phyloP scores from a whole-genome alignment of 805 yeast genomes.

The Candida ipomoeae region DNA sequence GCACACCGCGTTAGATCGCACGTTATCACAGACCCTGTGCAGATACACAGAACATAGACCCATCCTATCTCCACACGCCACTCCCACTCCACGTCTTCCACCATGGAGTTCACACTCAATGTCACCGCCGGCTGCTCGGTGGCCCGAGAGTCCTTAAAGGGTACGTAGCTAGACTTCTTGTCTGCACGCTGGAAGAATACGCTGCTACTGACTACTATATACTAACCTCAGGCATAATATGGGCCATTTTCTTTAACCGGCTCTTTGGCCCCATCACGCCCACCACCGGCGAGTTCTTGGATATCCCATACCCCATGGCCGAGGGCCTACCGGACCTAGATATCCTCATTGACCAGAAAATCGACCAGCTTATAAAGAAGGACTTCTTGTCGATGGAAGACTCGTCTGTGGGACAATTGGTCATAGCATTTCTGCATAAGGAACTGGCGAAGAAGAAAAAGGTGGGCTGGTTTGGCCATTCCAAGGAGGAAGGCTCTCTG shows the following conservation, averaged over 20 bases:
- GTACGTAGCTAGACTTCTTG: conserved; percentile 27
- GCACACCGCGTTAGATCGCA: conserved; percentile 3
- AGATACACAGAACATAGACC: conserved; percentile 1
- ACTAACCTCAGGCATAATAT: conserved; percentile 46
- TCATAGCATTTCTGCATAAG: conserved; percentile 38
- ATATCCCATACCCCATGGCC: conserved; percentile 55
- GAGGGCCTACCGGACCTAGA: conserved; percentile 48
- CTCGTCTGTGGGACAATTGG: conserved; percentile 28
- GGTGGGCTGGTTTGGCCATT: conserved; percentile 51
- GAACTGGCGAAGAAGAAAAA: conserved; percentile 39
- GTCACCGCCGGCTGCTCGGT: conserved; percentile 50
- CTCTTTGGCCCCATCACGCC: conserved; percentile 64
- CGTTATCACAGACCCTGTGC: conserved; percentile 2
- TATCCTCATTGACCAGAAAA: conserved; percentile 33
- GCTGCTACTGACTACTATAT: not conserved
- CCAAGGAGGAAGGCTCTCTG: conserved; percentile 25
- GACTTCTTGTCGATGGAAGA: conserved; percentile 21
- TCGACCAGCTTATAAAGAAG: conserved; percentile 28
- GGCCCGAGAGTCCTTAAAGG: conserved; percentile 51
- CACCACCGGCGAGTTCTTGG: conserved; percentile 49
- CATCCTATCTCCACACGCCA: not conserved
- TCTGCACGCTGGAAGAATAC: not conserved
- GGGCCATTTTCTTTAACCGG: conserved; percentile 66
- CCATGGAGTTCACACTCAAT: conserved; percentile 46
- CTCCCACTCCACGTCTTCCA: not conserved